A percentile compares a stretch with the other conserved stretches of the same genome.
Conservation (phyloP, 805 yeast species). For the Cyberlindnera mrakii region DNA sequence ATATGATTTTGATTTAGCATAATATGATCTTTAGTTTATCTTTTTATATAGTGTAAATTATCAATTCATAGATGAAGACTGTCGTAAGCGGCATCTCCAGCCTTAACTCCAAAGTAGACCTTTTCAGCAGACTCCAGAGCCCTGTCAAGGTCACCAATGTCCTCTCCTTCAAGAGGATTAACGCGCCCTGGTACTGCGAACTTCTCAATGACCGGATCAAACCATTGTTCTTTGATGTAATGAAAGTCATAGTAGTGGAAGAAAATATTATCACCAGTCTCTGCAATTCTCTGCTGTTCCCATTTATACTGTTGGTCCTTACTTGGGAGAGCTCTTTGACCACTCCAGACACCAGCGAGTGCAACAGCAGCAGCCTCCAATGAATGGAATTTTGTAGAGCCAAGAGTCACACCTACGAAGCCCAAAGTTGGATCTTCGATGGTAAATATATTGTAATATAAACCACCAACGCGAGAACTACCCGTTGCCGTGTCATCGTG, state of each 20-base stretch:
- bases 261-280: slow-evolving; percentile 11
- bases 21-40: too few relatives aligned
- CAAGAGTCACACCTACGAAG: slow-evolving; percentile 32
- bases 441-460: slow-evolving; percentile 38
- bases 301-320: slow-evolving; percentile 32
- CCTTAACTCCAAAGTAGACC: slow-evolving; percentile 3
- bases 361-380: slow-evolving; percentile 45
- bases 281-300: slow-evolving; percentile 24
- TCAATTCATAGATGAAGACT: too few relatives aligned
- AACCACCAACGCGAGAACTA: slow-evolving; percentile 24
- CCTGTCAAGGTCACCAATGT: slow-evolving; percentile 4
- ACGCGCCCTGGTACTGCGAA: slow-evolving; percentile 5
- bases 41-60: too few relatives aligned
- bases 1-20: too few relatives aligned
- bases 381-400: slow-evolving; percentile 41
- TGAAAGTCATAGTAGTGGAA: slow-evolving; percentile 5
- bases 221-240: slow-evolving; percentile 3
- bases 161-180: slow-evolving; percentile 5
- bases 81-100: background rate
- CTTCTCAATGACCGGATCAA: slow-evolving; percentile 4
- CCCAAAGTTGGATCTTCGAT: slow-evolving; percentile 41
- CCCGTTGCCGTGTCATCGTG: slow-evolving; percentile 9
- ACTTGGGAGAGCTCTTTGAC: slow-evolving; percentile 32
- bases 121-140: slow-evolving; percentile 5
- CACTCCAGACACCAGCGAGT: slow-evolving; percentile 48